A percentile compares a stretch with the other conserved stretches of the same genome.
phyloP scores from a whole-genome alignment of 768 basidiomycete species.

The Dacryopinax spathularia region DNA sequence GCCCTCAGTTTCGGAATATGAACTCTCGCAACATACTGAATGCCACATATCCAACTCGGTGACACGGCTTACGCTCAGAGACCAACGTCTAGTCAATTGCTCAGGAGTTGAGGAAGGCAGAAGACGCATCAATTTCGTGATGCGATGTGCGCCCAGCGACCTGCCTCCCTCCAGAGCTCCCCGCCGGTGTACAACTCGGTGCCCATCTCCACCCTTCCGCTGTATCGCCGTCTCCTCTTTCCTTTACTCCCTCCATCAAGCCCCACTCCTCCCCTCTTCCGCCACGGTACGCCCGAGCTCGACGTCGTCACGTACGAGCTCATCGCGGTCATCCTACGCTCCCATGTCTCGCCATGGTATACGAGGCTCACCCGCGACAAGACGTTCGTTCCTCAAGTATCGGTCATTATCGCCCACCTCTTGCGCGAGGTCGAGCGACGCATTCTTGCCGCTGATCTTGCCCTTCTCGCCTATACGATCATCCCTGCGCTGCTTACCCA shows the following conservation, averaged over 20 bases:
- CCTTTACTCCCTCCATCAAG: slow-evolving; percentile 29
- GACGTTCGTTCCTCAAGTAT: slow-evolving; percentile 61
- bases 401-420: slow-evolving; percentile 42
- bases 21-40: too few relatives aligned
- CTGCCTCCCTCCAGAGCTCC: slow-evolving; percentile 25
- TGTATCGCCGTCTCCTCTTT: slow-evolving; percentile 39
- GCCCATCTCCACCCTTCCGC: slow-evolving; percentile 35
- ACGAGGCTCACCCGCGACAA: slow-evolving; percentile 71
- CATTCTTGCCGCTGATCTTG: slow-evolving; percentile 36
- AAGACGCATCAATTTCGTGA: background rate
- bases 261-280: slow-evolving; percentile 15
- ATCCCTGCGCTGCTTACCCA: slow-evolving; percentile 53
- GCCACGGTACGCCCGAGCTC: slow-evolving; percentile 31
- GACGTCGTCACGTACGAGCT: slow-evolving; percentile 62
- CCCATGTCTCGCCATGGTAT: slow-evolving; percentile 77
- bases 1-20: too few relatives aligned
- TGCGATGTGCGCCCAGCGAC: slow-evolving; percentile 2
- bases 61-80: too few relatives aligned
- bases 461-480: slow-evolving; percentile 46
- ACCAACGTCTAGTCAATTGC: too few relatives aligned
- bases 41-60: too few relatives aligned
- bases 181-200: slow-evolving; percentile 40
- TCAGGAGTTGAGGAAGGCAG: too few relatives aligned
- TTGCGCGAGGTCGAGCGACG: slow-evolving; percentile 48
- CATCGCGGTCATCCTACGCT: slow-evolving; percentile 62